phyloP scores from a whole-genome alignment of 257 asterid species.

The Plantago ovata region DNA sequence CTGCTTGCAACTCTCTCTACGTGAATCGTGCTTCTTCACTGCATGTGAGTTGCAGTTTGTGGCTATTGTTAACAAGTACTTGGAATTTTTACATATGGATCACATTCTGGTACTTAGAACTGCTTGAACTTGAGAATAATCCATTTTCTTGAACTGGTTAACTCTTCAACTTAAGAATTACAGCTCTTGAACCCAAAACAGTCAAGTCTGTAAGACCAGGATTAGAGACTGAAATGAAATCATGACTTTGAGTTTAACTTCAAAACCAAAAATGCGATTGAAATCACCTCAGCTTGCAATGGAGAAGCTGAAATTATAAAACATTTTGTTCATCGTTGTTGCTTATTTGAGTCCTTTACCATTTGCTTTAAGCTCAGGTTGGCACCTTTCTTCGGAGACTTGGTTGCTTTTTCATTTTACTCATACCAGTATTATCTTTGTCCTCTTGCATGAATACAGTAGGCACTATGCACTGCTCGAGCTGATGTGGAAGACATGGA shows the following conservation, averaged over 20 bases:
- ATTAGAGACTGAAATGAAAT: not conserved
- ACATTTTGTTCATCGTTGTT: too few species aligned
- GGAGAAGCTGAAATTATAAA: too few species aligned
- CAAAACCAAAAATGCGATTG: too few species aligned
- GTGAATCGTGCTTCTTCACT: constrained; percentile 85
- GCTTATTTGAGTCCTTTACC: too few species aligned
- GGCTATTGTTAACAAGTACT: constrained; percentile 2
- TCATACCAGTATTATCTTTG: constrained; percentile 7
- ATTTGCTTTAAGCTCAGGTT: not conserved
- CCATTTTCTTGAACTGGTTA: too few species aligned
- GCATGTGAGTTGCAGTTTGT: constrained; percentile 50
- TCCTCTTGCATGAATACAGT: constrained; percentile 23
- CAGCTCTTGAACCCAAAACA: not conserved
- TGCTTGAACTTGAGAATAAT: too few species aligned
- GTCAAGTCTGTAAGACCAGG: not conserved
- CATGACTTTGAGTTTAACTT: not conserved
- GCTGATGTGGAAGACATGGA: constrained; percentile 44
- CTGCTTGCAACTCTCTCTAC: constrained; percentile 58
- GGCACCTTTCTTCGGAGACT: too few species aligned
- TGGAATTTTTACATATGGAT: not conserved
- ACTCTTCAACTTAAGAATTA: constrained; percentile 5
- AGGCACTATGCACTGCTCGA: constrained; percentile 85
- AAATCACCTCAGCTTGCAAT: too few species aligned
- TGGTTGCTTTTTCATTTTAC: too few species aligned
- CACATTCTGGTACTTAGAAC: constrained; percentile 1